Percentiles rank a stretch among this genome's conserved stretches.
Conservation (phyloP, 345 rosid species). For the Ricinus communis region DNA sequence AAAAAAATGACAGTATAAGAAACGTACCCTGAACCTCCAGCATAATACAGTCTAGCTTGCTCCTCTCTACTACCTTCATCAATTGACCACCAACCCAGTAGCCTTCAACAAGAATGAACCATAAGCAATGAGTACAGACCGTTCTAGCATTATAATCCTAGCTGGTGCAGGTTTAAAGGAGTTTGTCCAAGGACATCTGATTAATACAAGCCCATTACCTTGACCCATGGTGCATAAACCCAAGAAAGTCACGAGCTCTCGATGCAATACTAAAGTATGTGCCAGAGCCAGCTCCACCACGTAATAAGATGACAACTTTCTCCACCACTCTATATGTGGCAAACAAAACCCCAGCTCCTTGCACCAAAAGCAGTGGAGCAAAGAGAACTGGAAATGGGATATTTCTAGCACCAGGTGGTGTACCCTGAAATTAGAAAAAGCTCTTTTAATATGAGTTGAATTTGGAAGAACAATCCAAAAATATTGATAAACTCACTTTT, state of each 20-base stretch:
- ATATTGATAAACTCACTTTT: constrained; percentile 5
- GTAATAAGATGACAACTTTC: constrained; percentile 48
- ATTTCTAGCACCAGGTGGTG: constrained; percentile 64
- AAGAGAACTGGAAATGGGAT: constrained; percentile 55
- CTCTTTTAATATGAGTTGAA: constrained; percentile 6
- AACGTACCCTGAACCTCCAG: constrained; percentile 62
- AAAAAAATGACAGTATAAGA: constrained; percentile 11
- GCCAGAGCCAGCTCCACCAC: constrained; percentile 44
- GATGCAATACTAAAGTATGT: constrained; percentile 47
- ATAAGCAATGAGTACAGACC: constrained; percentile 4
- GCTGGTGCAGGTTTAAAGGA: neutral
- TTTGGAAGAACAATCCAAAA: neutral
- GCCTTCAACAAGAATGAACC: constrained; percentile 37
- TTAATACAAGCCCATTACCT: constrained; percentile 39
- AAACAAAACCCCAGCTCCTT: constrained; percentile 79
- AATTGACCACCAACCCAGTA: constrained; percentile 96
- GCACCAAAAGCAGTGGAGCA: constrained; percentile 68
- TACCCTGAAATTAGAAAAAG: constrained; percentile 53
- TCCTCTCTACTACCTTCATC: constrained; percentile 94
- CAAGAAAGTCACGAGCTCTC: constrained; percentile 61
- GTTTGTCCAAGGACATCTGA: neutral
- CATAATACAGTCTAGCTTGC: constrained; percentile 72
- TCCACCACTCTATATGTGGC: constrained; percentile 63
- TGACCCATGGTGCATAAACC: constrained; percentile 77
- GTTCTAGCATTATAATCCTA: constrained; percentile 4